Conservation (phyloP, 139 green algal species). For the Yamagishiella unicocca region DNA sequence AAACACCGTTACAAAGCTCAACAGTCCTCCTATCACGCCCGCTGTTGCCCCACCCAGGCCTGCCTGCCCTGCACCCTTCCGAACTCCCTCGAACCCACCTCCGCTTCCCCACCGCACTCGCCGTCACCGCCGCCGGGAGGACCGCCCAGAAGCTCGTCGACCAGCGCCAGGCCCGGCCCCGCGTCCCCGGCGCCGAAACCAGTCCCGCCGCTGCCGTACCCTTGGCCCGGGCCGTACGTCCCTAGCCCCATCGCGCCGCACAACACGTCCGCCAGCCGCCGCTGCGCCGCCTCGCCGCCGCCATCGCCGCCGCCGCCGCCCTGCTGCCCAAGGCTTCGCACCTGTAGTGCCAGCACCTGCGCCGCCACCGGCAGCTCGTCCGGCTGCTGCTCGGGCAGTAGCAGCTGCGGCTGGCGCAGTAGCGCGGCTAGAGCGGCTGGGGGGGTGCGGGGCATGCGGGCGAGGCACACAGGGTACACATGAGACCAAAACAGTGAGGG, state of each 20-base stretch:
- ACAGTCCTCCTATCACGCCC: too few species aligned
- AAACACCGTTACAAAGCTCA: too few species aligned
- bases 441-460: neutral
- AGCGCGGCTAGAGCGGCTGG: neutral
- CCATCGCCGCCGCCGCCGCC: neutral
- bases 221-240: too few species aligned
- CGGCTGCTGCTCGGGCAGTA: slow-evolving; percentile 13
- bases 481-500: neutral
- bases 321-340: neutral
- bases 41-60: too few species aligned
- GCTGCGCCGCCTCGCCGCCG: neutral
- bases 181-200: too few species aligned
- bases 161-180: too few species aligned
- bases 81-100: too few species aligned
- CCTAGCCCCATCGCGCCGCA: neutral
- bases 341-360: slow-evolving; percentile 20
- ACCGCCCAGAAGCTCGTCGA: too few species aligned
- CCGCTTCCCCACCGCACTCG: too few species aligned
- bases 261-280: neutral
- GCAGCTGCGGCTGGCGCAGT: neutral
- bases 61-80: too few species aligned
- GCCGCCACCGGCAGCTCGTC: slow-evolving; percentile 4
- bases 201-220: too few species aligned
- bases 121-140: too few species aligned
- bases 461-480: neutral